phyloP scores from a whole-genome alignment of 192 early-diverging fungal species.

The Backusella circina region DNA sequence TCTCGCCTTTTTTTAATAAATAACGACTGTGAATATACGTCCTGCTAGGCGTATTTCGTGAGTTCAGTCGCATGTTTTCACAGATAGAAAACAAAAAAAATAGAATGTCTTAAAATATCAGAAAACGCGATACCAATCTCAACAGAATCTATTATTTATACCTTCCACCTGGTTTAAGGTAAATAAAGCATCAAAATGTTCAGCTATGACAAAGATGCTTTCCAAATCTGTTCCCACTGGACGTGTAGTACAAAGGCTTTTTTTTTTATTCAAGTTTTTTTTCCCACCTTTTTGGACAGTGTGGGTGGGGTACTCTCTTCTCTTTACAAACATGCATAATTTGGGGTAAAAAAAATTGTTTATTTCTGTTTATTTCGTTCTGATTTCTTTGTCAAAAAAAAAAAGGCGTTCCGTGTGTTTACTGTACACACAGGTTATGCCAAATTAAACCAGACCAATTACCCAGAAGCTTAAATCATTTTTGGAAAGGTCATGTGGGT shows the following conservation, averaged over 20 bases:
- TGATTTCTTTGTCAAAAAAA: background rate
- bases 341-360: background rate
- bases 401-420: background rate
- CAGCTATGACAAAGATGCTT: background rate
- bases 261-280: no score
- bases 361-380: background rate
- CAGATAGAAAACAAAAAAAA: background rate
- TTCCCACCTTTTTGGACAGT: background rate
- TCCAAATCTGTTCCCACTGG: background rate
- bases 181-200: background rate
- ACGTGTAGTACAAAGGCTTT: background rate
- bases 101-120: background rate
- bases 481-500: background rate
- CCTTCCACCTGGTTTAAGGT: background rate
- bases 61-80: background rate
- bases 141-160: background rate
- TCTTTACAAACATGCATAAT: background rate
- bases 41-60: background rate
- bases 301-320: background rate
- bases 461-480: background rate
- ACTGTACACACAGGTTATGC: background rate
- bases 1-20: background rate
- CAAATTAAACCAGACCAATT: background rate
- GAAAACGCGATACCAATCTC: background rate
- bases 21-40: background rate